Evolutionary conservation across 78 protist species (phyloP).

Genomic region (Isochrysis galbana): DNA sequence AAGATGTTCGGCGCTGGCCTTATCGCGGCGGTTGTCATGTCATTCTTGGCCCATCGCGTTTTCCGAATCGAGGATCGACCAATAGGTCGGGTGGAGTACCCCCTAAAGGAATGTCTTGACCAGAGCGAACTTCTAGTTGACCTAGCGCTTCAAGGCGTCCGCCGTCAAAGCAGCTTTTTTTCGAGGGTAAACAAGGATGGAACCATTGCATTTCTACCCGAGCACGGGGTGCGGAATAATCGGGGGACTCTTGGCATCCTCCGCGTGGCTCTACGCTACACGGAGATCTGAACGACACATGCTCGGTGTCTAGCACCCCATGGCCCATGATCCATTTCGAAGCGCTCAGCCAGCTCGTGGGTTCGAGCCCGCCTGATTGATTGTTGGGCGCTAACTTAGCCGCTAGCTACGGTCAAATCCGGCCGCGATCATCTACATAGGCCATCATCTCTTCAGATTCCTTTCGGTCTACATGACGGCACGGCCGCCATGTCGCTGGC

Average conservation of each 20-base stretch:
- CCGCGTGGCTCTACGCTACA: neutral
- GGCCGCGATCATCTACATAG: no score
- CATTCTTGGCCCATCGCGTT: neutral
- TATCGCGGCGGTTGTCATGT: neutral
- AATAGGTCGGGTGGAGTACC: neutral
- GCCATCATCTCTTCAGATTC: no score
- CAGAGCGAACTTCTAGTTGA: neutral
- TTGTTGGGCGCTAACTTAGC: no score
- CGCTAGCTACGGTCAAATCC: no score
- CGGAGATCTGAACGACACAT: neutral
- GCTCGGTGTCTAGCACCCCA: no score
- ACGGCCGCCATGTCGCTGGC: no score
- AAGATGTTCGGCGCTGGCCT: neutral
- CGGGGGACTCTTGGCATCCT: neutral
- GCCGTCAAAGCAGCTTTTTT: neutral
- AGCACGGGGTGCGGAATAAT: neutral
- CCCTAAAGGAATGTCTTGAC: neutral
- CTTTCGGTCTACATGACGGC: no score
- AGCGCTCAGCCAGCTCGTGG: no score
- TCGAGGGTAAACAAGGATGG: neutral
- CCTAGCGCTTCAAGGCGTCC: neutral
- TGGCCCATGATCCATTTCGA: no score
- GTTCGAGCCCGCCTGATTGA: no score
- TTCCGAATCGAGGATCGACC: neutral
- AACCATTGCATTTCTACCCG: no score